Base-by-base conservation (phyloP, 345 rosid species). In the Eucalyptus sideroxylon region DNA sequence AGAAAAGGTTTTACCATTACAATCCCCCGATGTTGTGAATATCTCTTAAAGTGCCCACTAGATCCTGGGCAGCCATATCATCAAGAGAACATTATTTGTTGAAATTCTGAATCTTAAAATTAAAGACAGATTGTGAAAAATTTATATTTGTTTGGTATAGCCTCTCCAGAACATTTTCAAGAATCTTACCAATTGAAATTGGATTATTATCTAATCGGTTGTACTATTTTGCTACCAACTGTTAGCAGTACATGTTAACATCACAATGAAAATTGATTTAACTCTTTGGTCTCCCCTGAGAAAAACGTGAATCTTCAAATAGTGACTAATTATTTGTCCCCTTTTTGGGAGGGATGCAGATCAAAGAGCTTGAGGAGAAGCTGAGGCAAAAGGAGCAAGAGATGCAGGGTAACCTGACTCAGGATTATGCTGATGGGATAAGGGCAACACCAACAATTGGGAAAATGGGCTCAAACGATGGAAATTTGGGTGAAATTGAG, bases 311-410 rank as follows among this genome's bases (percentile, higher is more conserved):
- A 31, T 34, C 67, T 59, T 42, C 17, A 47, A 19, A 31, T 59
- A 15, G 27, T 86, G 40, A 86, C 45, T 15, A 27, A 59, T 17
- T 31, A 11, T 40, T 24, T 53, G 42, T 45, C 88, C 45, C 30
- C 56, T 86, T 34, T 34, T 30, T 87, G 9, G 49, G 16, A 2
- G 30, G 47, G 27, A 15, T 8, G 80, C 95, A 97, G 99, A 94
- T 96, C 69, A 96, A 95, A 93, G 99, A 94, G 91, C 97, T 96
- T n/a, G 97, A 97, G 92, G 93, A 92, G 80, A 96, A 94, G 93
- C 85, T 98, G 90, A 94, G 91, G 92, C 96, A 96, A 93, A 97
- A 94, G 91, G 98, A 97, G 87, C 92, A 92, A 27, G 95, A 93
- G 88, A 91, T 93, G 91, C 94, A 93, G 44, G 77, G 92, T 87